Conservation (phyloP, 2,329 filamentous ascomycete genomes). For the Aspergillus jensenii region DNA sequence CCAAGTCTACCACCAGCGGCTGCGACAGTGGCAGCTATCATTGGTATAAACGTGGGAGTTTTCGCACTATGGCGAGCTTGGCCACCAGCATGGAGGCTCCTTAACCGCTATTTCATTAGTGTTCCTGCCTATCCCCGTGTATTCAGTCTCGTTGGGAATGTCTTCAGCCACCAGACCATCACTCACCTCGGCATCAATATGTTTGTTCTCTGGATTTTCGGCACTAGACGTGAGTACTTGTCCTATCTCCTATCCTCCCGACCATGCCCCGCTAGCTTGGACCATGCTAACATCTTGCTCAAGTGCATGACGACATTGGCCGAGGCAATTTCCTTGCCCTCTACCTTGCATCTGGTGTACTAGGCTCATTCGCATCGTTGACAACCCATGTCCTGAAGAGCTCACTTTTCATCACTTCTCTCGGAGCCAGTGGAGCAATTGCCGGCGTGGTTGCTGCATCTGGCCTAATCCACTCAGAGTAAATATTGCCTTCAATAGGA, state of each 20-base stretch:
- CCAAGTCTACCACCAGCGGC: constrained; percentile 51
- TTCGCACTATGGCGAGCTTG: constrained; percentile 51
- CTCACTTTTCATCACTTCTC: constrained; percentile 46
- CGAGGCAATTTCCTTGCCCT: constrained; percentile 56
- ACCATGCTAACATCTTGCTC: neutral
- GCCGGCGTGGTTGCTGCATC: constrained; percentile 51
- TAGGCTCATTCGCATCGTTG: constrained; percentile 50
- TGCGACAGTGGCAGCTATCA: constrained; percentile 52
- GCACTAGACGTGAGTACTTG: constrained; percentile 45
- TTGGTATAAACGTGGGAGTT: constrained; percentile 51
- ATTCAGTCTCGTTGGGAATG: constrained; percentile 52
- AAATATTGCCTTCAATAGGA: constrained; percentile 16
- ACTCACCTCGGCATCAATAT: constrained; percentile 56
- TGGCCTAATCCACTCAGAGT: constrained; percentile 50
- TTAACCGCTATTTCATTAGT: constrained; percentile 58
- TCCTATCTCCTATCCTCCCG: neutral
- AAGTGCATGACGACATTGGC: constrained; percentile 57
- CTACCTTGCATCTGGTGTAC: constrained; percentile 49
- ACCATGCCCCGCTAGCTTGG: neutral
- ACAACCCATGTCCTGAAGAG: constrained; percentile 44
- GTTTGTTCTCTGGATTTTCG: constrained; percentile 55
- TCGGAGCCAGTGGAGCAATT: constrained; percentile 54
- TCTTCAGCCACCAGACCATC: constrained; percentile 58
- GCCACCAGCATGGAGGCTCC: constrained; percentile 54
- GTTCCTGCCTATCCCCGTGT: constrained; percentile 55